Percentiles rank a stretch among this genome's conserved stretches.
phyloP scores from a whole-genome alignment of 257 asterid species.

The Ballota nigra region DNA sequence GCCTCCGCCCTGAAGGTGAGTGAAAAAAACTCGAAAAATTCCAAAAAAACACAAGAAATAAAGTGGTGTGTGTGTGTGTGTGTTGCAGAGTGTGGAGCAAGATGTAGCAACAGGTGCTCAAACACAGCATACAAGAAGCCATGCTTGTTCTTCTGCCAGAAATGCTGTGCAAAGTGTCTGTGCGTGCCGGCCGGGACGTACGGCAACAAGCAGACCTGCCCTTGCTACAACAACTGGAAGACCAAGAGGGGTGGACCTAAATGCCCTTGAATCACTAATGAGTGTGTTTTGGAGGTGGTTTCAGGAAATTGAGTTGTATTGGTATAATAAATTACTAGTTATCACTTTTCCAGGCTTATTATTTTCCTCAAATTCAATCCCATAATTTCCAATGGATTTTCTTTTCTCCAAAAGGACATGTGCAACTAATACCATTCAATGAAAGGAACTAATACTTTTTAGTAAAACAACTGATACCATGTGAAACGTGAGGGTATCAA shows the following conservation, averaged over 20 bases:
- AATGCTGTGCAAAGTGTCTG: slow-evolving; percentile 59
- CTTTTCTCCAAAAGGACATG: no score
- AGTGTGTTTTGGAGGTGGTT: no score
- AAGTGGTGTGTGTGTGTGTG: neutral
- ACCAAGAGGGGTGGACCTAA: slow-evolving; percentile 69
- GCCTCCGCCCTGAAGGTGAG: slow-evolving; percentile 59
- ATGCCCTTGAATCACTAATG: slow-evolving; percentile 38
- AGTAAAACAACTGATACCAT: no score
- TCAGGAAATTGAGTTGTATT: no score
- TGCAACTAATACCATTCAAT: no score
- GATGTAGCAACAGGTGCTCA: slow-evolving; percentile 56
- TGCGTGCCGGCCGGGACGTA: slow-evolving; percentile 73
- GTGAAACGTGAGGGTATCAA: no score
- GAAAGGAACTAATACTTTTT: no score
- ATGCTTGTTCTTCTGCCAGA: slow-evolving; percentile 64
- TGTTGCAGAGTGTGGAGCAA: slow-evolving; percentile 47
- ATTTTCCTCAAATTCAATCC: no score
- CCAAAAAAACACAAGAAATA: neutral
- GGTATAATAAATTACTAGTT: no score
- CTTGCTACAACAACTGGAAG: slow-evolving; percentile 79
- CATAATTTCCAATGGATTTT: no score
- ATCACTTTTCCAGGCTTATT: no score
- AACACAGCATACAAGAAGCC: slow-evolving; percentile 64
- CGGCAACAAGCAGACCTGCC: slow-evolving; percentile 68
- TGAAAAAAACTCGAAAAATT: neutral